Evolutionary conservation across 1,284 basidiomycete genomes (phyloP), one percentile per base, ranked within the genome.

Genomic region (Tilletiaria anomala): DNA sequence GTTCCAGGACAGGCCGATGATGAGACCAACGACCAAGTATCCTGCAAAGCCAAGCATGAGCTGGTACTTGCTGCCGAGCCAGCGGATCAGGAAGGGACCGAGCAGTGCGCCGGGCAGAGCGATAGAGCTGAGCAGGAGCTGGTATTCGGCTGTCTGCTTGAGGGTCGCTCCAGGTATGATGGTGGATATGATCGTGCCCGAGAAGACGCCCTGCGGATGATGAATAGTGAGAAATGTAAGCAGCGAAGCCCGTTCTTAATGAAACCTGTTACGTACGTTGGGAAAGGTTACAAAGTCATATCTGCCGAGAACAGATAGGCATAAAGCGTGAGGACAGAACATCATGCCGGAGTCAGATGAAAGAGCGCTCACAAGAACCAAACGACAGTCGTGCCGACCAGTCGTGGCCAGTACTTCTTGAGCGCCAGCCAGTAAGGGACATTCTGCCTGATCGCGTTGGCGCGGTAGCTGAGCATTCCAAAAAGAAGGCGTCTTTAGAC

Each of bases 211-310:
- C 10, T 33, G 10, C 6, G 32, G n/a, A 29, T n/a, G n/a, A n/a
- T n/a, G n/a, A n/a, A n/a, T n/a, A n/a, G n/a, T n/a, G n/a, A n/a
- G n/a, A n/a, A n/a, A n/a, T n/a, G n/a, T n/a, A n/a, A n/a, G n/a
- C n/a, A n/a, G n/a, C n/a, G n/a, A n/a, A n/a, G n/a, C n/a, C n/a
- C n/a, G n/a, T n/a, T n/a, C n/a, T n/a, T n/a, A n/a, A n/a, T n/a
- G n/a, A n/a, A n/a, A n/a, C n/a, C n/a, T n/a, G n/a, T n/a, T n/a
- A 26, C 24, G 6, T 14, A 26, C 24, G 53, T 81, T 81, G 0
- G 81, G 79, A 61, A 81, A 82, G 1, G 77, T 76, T 19, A 82
- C 78, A 44, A 80, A 80, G 64, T 82, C 80, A 58, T 81, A 83
- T n/a, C n/a, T n/a, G n/a, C n/a, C n/a, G n/a, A n/a, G n/a, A n/a